Base-by-base conservation (phyloP, 2,329 filamentous ascomycete species). In the Ceratocystiopsis sp. region DNA sequence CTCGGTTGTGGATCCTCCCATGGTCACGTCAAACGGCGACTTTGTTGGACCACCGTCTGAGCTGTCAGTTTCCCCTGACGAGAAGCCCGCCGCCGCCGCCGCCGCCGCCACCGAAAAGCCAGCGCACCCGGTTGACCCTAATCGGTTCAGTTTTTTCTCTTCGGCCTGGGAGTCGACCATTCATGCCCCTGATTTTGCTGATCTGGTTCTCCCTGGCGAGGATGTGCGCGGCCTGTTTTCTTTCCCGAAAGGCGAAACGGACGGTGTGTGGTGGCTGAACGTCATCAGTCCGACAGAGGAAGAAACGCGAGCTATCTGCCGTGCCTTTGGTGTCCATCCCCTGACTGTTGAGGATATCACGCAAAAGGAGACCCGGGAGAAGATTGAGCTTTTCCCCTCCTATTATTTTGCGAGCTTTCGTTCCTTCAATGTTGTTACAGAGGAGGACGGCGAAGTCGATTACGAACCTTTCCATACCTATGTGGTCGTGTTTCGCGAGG, bases 391-490 rank as follows among this genome's bases (percentile, higher is more conserved):
- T 19, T 98, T 98, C 64, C 83, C 84, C 19, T 85, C 86, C 37
- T 98, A 98, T 65, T 98, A 98, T 63, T 96, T 98, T 59, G 84
- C 94, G 41, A 93, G 84, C 59, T 98, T 96, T 71, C 78, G 89
- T 42, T 94, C 87, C 2, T 98, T 96, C 66, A 82, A 76, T 52
- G 64, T 73, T 11, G 81, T 89, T 43, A 68, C 84, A 50, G 82
- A 93, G 52, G 80, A 84, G 52, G 73, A 78, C 33, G 79, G 80
- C 41, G 78, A 84, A 48, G 75, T 84, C 45, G 93, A 93, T 56
- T 81, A 94, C 55, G 86, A 94, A 54, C 87, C 91, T 0, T 85
- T 93, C 65, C 94, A 96, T 59, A 81, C 94, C 42, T 98, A 96
- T 57, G 91, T 94, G 47, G 78, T 98, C 41, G 91, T 98, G 19